A percentile compares a stretch with the other conserved stretches of the same genome.
Evolutionary conservation across 768 basidiomycete genomes (phyloP).

Genomic region (Rhodotorula diobovata): DNA sequence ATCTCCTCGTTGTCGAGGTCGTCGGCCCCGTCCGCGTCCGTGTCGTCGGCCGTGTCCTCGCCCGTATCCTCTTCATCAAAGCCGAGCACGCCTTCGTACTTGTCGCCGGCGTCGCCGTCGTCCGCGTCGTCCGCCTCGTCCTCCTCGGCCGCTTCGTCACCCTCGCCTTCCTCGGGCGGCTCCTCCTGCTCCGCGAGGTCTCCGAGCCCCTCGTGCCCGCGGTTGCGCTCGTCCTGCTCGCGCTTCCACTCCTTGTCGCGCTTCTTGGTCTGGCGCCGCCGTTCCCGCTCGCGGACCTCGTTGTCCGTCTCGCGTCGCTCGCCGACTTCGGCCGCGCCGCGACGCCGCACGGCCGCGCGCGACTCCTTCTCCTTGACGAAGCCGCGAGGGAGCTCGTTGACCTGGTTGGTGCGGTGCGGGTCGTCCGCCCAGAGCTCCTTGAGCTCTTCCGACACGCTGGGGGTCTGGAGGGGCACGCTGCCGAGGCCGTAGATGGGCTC

Average conservation of each 20-base stretch:
- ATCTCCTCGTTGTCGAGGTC: not conserved
- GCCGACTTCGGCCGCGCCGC: no score
- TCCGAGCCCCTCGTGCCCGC: not conserved
- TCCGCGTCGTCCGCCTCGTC: not conserved
- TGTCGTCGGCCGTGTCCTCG: no score
- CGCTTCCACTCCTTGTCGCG: not conserved
- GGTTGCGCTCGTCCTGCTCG: not conserved
- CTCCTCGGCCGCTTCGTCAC: no score
- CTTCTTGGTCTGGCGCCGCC: not conserved
- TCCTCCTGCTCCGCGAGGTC: not conserved
- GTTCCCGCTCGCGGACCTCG: not conserved
- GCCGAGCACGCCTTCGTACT: not conserved
- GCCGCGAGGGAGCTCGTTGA: not conserved
- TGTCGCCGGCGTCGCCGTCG: no score
- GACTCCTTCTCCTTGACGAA: not conserved
- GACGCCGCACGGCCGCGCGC: not conserved
- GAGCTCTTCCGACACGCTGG: not conserved
- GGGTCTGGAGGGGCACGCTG: not conserved
- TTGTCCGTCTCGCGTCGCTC: not conserved
- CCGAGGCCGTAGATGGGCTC: not conserved
- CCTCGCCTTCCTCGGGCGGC: not conserved
- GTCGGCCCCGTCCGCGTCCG: no score
- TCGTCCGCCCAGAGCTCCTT: not conserved
- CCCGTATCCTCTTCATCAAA: slow-evolving; percentile 2
- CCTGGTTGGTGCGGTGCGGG: no score